These are phyloP conservation scores for Paecilomyces niveus DNA, from an alignment of 2,329 filamentous ascomycete genomes.

Conservation along the genomic window DNA sequence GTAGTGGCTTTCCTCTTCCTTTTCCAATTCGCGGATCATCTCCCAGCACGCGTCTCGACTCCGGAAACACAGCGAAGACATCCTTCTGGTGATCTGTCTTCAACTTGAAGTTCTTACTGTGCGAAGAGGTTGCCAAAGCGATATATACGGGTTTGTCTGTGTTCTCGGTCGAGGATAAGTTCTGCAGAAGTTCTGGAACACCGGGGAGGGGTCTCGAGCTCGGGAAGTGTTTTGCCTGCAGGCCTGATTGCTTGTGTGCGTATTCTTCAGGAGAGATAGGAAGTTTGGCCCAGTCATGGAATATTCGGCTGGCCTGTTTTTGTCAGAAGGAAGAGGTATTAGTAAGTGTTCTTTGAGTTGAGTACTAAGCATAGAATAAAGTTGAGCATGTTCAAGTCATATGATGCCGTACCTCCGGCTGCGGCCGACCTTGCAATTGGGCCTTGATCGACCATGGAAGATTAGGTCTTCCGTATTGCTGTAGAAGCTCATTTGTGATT, in stretches of 20 bases:
- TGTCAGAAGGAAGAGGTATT: neutral
- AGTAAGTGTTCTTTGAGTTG: neutral
- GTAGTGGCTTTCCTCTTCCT: constrained; percentile 86
- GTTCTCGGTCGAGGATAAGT: constrained; percentile 25
- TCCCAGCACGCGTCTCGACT: constrained; percentile 68
- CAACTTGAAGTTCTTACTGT: constrained; percentile 63
- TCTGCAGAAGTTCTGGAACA: constrained; percentile 58
- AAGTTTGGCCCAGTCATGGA: constrained; percentile 77
- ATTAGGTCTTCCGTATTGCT: constrained; percentile 62
- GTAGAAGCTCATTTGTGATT: constrained; percentile 75
- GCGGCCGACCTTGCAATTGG: constrained; percentile 65
- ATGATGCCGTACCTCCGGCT: constrained; percentile 39
- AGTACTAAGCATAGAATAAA: constrained; percentile 2
- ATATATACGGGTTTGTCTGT: constrained; percentile 56
- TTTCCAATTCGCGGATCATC: constrained; percentile 71
- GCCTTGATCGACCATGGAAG: constrained; percentile 96
- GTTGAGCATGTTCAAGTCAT: neutral
- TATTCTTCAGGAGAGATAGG: constrained; percentile 69
- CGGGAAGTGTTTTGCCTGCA: constrained; percentile 69
- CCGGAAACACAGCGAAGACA: constrained; percentile 55
- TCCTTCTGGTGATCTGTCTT: constrained; percentile 58
- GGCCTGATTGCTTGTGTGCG: constrained; percentile 47
- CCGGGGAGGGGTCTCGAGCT: constrained; percentile 71
- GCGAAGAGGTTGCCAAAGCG: constrained; percentile 77
- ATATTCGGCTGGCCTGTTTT: constrained; percentile 51